Evolutionary conservation across 345 rosid species (phyloP).

Genomic region (Eucalyptus guilfoylei): DNA sequence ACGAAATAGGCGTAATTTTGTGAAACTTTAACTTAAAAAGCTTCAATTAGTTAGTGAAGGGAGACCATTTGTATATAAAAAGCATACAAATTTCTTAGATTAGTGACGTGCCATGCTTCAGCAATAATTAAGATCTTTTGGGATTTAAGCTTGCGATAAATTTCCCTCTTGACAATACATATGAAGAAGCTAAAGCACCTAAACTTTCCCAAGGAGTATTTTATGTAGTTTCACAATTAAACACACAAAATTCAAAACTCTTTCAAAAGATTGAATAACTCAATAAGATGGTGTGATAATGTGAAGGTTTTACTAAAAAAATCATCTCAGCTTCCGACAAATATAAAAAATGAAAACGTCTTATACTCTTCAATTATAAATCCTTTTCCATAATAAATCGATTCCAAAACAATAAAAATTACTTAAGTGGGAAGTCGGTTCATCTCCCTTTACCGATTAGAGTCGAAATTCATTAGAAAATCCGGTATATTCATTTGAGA

Average conservation of each 20-base stretch:
- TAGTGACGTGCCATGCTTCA: neutral
- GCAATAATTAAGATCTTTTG: neutral
- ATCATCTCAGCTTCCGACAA: neutral
- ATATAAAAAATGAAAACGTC: too few species aligned
- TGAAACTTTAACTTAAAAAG: neutral
- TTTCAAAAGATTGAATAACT: neutral
- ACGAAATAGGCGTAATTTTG: accelerated
- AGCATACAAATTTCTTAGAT: neutral
- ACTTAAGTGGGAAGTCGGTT: neutral
- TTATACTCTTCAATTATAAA: neutral
- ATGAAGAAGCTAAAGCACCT: neutral
- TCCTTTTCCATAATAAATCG: neutral
- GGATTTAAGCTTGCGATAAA: too few species aligned
- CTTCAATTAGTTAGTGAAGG: neutral
- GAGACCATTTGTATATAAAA: neutral
- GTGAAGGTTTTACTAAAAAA: too few species aligned
- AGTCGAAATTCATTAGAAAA: neutral
- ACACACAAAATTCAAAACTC: neutral
- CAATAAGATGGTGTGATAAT: neutral
- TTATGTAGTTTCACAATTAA: too few species aligned
- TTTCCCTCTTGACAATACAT: neutral
- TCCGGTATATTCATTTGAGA: neutral
- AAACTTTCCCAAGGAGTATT: neutral
- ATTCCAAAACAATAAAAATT: neutral
- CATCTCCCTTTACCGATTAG: neutral